A percentile compares a stretch with the other conserved stretches of the same genome.
Conservation (phyloP, 2,329 filamentous ascomycete species). For the Ophiostoma perfectum region DNA sequence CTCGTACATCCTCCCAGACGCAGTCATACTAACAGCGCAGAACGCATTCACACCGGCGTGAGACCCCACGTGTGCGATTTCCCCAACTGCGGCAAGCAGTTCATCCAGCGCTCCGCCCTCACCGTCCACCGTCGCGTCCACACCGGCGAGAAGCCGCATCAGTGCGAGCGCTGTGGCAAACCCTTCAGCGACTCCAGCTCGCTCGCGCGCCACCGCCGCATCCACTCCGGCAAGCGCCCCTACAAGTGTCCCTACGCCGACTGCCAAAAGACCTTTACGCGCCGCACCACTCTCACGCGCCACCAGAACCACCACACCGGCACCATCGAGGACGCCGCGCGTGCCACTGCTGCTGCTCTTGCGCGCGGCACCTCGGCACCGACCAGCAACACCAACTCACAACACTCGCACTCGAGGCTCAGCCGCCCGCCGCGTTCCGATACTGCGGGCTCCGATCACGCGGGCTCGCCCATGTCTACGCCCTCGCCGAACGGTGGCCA, state of each 20-base stretch:
- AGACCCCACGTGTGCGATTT: slow-evolving; percentile 90
- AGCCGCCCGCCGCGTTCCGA: slow-evolving; percentile 58
- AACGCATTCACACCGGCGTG: slow-evolving; percentile 90
- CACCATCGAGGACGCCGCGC: slow-evolving; percentile 88
- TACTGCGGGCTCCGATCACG: slow-evolving; percentile 29
- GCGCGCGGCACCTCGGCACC: slow-evolving; percentile 43
- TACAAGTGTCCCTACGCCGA: slow-evolving; percentile 98
- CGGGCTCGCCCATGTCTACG: slow-evolving; percentile 65
- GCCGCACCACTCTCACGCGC: slow-evolving; percentile 86
- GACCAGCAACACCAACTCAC: neutral
- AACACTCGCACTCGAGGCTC: neutral
- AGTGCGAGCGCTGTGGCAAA: slow-evolving; percentile 96
- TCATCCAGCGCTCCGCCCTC: slow-evolving; percentile 92
- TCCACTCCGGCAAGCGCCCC: slow-evolving; percentile 90
- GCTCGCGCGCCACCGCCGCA: slow-evolving; percentile 84
- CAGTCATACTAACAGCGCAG: slow-evolving; percentile 41
- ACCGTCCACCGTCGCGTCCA: slow-evolving; percentile 95
- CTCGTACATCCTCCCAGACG: neutral
- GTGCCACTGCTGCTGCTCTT: slow-evolving; percentile 78
- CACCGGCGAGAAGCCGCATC: slow-evolving; percentile 96
- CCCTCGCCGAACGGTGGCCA: slow-evolving; percentile 67
- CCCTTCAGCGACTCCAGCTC: slow-evolving; percentile 96
- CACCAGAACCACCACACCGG: slow-evolving; percentile 96
- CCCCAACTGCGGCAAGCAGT: slow-evolving; percentile 85
- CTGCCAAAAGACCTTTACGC: slow-evolving; percentile 97